Base-by-base conservation (phyloP, 208 protist genomes). In the Leishmania lainsoni region DNA sequence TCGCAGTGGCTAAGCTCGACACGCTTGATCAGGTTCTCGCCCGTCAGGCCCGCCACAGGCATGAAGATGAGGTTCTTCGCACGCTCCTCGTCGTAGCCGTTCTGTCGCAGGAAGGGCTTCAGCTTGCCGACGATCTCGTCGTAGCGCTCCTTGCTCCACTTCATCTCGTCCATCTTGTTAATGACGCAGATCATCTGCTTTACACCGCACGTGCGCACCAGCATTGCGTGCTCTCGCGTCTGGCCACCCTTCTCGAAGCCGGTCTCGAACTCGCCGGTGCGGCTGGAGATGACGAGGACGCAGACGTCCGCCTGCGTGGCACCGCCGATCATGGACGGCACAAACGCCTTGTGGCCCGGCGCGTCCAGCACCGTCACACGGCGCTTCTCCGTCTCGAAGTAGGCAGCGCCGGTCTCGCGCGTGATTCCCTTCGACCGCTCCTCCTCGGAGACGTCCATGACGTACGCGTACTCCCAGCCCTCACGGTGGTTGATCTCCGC, bases 91-190 rank as follows among this genome's bases (percentile, higher is more conserved):
- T 93, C 89, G 88, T 97, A 99, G 72, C 99, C 99, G 80, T 95
- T 97, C 82, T 97, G 91, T 65, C 96, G 93, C 42, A 99, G 89
- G 91, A 99, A 99, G 8, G 98, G 96, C 16, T 78, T 93, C 61
- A 99, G 85, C 84, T 99, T 99, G 52, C 84, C 86, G 0, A 96
- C 75, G 80, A 99, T 99, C 83, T 98, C 95, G 86, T 99, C 91
- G 89, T 99, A 99, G 81, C 98, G 88, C 72, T 98, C 98, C 81
- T 99, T 87, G 52, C 81, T 90, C 98, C 97, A 99, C 35, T 93
- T 86, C 74, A 99, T 98, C 82, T 99, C 99, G 90, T 99, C 99
- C 99, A 99, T 99, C 92, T 99, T 99, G 95, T 99, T 99, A 79
- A 99, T 96, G 26, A 98, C 96, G 56, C 99, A 98, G 52, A 99